phyloP scores from a whole-genome alignment of 83 land plant species.

The Larix sibirica region DNA sequence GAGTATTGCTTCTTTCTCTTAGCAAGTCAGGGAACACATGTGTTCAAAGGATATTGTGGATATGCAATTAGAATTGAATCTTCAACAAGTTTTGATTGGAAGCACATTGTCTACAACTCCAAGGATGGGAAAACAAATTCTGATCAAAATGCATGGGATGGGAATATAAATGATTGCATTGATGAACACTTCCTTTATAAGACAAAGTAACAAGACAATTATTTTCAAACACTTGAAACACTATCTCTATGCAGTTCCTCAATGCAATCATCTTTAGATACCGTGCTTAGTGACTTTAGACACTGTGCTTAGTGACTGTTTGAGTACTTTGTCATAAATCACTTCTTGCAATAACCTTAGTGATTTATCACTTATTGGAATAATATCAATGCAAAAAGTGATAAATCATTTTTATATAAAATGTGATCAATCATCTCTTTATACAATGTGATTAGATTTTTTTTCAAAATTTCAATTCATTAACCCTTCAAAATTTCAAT shows the following conservation, averaged over 20 bases:
- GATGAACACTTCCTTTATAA: neutral
- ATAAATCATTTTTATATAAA: too few relatives aligned
- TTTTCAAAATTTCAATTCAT: too few relatives aligned
- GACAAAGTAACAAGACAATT: neutral
- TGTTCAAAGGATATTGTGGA: neutral
- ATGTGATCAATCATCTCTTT: too few relatives aligned
- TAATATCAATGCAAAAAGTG: too few relatives aligned
- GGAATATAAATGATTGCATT: neutral
- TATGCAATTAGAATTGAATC: neutral
- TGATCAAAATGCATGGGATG: neutral
- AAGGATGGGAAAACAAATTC: neutral
- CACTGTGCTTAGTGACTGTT: neutral
- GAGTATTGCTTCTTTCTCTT: neutral
- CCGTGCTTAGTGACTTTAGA: neutral
- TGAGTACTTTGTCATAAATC: too few relatives aligned
- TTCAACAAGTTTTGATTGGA: neutral
- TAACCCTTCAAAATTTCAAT: too few relatives aligned
- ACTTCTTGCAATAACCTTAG: too few relatives aligned
- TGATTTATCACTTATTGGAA: too few relatives aligned
- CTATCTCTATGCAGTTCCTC: neutral
- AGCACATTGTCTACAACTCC: neutral
- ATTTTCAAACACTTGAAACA: constrained; percentile 9
- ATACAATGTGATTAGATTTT: too few relatives aligned
- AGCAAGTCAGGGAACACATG: neutral
- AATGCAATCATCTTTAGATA: constrained; percentile 10